phyloP scores from a whole-genome alignment of 2,329 filamentous ascomycete genomes.

The Coniella vitis region DNA sequence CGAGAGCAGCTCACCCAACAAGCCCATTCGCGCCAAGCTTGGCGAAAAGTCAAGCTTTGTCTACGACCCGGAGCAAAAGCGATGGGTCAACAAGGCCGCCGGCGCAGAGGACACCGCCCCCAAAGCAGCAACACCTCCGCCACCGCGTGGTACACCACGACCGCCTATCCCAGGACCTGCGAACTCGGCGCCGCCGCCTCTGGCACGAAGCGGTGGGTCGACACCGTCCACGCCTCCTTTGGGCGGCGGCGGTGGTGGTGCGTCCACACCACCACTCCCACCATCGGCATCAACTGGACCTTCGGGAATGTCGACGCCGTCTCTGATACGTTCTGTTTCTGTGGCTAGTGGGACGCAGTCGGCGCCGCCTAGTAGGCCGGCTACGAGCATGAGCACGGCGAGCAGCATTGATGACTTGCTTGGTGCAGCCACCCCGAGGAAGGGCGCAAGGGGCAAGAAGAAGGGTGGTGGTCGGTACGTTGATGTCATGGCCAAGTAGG shows the following conservation, averaged over 20 bases:
- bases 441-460: slow-evolving; percentile 64
- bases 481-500: slow-evolving; percentile 81
- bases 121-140: slow-evolving; percentile 67
- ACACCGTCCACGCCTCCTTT: not conserved
- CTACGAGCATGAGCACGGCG: slow-evolving; percentile 82
- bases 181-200: slow-evolving; percentile 16
- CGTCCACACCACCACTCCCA: not conserved
- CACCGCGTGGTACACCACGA: slow-evolving; percentile 56
- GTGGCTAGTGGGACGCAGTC: slow-evolving; percentile 36
- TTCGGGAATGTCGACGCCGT: slow-evolving; percentile 25
- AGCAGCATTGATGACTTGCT: slow-evolving; percentile 92
- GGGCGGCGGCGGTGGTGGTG: too few relatives aligned
- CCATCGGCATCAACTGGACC: slow-evolving; percentile 13
- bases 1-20: slow-evolving; percentile 39
- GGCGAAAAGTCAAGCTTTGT: slow-evolving; percentile 90
- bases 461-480: slow-evolving; percentile 68
- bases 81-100: slow-evolving; percentile 96
- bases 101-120: slow-evolving; percentile 55
- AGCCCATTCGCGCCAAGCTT: slow-evolving; percentile 84
- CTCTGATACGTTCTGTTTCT: slow-evolving; percentile 43
- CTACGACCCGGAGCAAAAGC: slow-evolving; percentile 92
- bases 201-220: not conserved
- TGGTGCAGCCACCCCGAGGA: slow-evolving; percentile 64
- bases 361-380: slow-evolving; percentile 60
- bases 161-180: slow-evolving; percentile 41